Percentiles rank a stretch among this genome's conserved stretches.
These are phyloP conservation scores for Pulveroboletus sp. DNA, from an alignment of 768 basidiomycete genomes.

Conservation along the genomic window DNA sequence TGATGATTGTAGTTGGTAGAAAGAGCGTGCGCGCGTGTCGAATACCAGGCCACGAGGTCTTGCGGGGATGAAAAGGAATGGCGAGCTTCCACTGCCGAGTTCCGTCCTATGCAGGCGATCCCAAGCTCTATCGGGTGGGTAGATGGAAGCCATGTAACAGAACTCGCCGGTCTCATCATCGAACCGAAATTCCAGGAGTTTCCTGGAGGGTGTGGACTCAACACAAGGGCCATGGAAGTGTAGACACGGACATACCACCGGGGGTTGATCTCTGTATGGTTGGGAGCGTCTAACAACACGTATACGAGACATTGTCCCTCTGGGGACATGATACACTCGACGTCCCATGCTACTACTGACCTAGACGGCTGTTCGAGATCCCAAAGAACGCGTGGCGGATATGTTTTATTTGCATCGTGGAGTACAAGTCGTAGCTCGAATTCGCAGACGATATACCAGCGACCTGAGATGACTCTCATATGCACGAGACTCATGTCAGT, in stretches of 20 bases:
- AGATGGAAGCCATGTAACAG: neutral
- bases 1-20: neutral
- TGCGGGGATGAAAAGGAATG: neutral
- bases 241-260: neutral
- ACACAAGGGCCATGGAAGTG: too few species aligned
- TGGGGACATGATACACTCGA: neutral
- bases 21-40: neutral
- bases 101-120: rapidly evolving
- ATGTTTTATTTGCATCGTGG: neutral
- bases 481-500: rapidly evolving
- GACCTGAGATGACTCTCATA: neutral
- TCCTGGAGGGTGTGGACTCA: neutral
- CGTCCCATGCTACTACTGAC: neutral
- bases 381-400: neutral
- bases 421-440: neutral
- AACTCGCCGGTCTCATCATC: neutral
- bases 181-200: neutral
- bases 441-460: neutral
- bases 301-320: neutral
- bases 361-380: rapidly evolving
- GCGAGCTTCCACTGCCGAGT: neutral
- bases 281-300: neutral
- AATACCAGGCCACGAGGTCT: neutral
- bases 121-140: neutral
- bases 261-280: neutral